Evolutionary conservation across 495 filamentous ascomycete genomes (phyloP), one percentile per base, ranked within the genome.

Genomic region (Penicillium lividum): DNA sequence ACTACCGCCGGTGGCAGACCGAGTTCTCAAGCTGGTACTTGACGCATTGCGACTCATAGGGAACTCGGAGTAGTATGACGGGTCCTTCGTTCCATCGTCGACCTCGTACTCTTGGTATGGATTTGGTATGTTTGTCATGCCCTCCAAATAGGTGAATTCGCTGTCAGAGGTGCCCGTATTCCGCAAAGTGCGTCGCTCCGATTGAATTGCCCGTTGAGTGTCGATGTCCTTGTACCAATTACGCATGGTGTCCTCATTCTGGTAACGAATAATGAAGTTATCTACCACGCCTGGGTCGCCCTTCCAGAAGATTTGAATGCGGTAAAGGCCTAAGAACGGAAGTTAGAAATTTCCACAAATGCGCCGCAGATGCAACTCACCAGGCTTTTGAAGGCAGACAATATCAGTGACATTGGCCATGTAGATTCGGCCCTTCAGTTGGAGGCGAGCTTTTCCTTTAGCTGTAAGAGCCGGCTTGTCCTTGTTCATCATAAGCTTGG

Each of bases 381-480:
- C 93, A 67, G 89, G 87, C 70, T 91, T 96, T 53, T 85, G 82
- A 33, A 92, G 76, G 16, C 89, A 90, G 5, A 96, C 77, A 27
- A 96, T 89, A 66, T 98, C 92, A 7, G 94, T 98, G 45, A 98
- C 93, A 68, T 98, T 98, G 54, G 93, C 92, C 93, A 98, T 97
- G 74, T 98, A 98, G 65, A 98, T 98, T 22, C 94, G 85, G 27
- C 94, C 94, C 75, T 98, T 98, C 33, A 98, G 81, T 69, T 96
- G 92, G 49, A 98, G 78, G 69, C 89, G 93, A 34, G 87, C 83
- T 66, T 90, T 89, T 51, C 84, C 82, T 67, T 89, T 93, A 60
- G 83, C 86, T 70, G 86, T 84, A 54, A 86, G 82, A 47, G 85
- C 77, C 2, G 89, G 82, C 70, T 91, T 92, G 38, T 78, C 76